Percentiles rank a stretch among this genome's conserved stretches.
Evolutionary conservation across 2,329 filamentous ascomycete species (phyloP).

Genomic region (Domatiomyces globalis): DNA sequence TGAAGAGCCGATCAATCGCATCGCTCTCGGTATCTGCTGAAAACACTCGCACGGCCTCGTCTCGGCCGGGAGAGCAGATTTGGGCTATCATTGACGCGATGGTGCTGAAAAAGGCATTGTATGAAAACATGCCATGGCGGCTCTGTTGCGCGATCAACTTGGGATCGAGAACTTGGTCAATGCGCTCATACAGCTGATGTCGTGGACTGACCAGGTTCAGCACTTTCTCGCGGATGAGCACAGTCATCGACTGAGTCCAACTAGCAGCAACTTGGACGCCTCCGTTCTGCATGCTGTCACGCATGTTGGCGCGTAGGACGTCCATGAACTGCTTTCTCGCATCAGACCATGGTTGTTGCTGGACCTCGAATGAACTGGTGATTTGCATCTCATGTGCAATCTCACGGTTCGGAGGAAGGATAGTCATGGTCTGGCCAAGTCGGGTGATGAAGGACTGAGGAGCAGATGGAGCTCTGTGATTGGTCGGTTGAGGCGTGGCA

Average conservation of each 20-base stretch:
- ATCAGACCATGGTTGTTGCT: conserved; percentile 34
- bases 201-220: conserved; percentile 44
- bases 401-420: conserved; percentile 46
- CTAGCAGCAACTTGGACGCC: conserved; percentile 38
- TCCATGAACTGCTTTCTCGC: conserved; percentile 44
- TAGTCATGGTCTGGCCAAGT: conserved; percentile 42
- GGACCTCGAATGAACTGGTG: conserved; percentile 49
- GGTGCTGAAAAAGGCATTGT: conserved; percentile 47
- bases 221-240: conserved; percentile 48
- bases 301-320: conserved; percentile 34
- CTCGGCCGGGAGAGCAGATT: conserved; percentile 51
- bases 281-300: conserved; percentile 45
- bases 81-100: conserved; percentile 49
- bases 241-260: conserved; percentile 54
- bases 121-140: conserved; percentile 47
- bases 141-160: conserved; percentile 44
- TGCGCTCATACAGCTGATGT: conserved; percentile 47
- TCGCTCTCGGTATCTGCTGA: conserved; percentile 36
- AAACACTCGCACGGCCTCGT: conserved; percentile 43
- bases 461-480: conserved; percentile 24
- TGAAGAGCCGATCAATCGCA: conserved; percentile 49
- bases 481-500: conserved; percentile 22
- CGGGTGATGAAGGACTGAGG: conserved; percentile 25
- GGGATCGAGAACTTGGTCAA: conserved; percentile 47
- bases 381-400: conserved; percentile 51